Evolutionary conservation across 495 filamentous ascomycete genomes (phyloP), one percentile per base, ranked within the genome.

Genomic region (Neohortaea acidophila): DNA sequence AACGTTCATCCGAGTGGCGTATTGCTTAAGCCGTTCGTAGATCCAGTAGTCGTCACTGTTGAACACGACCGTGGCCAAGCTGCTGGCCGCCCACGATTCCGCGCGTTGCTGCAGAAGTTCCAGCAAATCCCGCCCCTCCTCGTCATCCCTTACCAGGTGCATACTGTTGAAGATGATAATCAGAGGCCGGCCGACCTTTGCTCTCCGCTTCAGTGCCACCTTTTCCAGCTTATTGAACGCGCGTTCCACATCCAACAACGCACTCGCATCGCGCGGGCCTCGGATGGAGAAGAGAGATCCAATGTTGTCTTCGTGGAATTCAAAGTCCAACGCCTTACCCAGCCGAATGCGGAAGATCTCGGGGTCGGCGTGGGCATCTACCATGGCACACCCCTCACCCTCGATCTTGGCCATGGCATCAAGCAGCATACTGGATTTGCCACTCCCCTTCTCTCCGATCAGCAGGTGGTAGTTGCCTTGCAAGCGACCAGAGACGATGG

Each of bases 31-130:
- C 15, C 84, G 69, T 56, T 97, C 89, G 51, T 94, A 96, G 0
- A 96, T 79, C 89, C 89, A 97, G 56, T 94, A 97, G 50, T 94
- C 87, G 51, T 97, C 89, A 40, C 72, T 81, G 56, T 93, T 94
- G 49, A 96, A 76, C 5, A 97, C 73, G 43, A 92, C 75, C 0
- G 87, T 94, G 11, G 86, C 77, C 1, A 97, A 66, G 43, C 81
- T 84, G 24, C 75, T 73, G 4, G 86, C 86, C 2, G 89, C 87
- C 89, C 89, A 97, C 49, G 82, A 75, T 56, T 97, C 91, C 0
- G 89, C 89, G 19, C 85, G 73, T 57, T 97, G 89, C 56, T 97
- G 89, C 14, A 97, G 76, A 33, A 96, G 72, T 57, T 97, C 89
- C 4, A 97, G 71, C 14, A 97, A 64, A 57, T 94, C 83, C 36